A percentile compares a stretch with the other conserved stretches of the same genome.
Evolutionary conservation across 345 rosid species (phyloP).

Genomic region (Lagerstroemia speciosa): DNA sequence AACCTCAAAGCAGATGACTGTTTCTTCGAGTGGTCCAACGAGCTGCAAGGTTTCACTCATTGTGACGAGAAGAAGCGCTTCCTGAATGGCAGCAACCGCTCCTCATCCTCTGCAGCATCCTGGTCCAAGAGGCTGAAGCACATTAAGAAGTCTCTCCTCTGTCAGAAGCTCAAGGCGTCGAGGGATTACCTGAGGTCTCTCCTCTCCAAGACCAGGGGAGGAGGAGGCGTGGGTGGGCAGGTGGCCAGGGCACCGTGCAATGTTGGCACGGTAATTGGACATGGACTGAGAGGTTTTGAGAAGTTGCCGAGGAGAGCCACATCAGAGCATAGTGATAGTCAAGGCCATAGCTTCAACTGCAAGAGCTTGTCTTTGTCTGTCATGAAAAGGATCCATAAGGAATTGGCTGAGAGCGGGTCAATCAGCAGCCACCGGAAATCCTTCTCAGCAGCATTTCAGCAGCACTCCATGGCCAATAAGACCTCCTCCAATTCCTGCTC

Average conservation of each 20-base stretch:
- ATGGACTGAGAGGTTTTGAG: neutral
- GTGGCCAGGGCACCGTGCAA: constrained; percentile 28
- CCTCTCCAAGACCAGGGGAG: constrained; percentile 29
- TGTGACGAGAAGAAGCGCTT: constrained; percentile 8
- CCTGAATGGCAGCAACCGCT: neutral
- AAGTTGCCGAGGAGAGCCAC: neutral
- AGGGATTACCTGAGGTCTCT: constrained; percentile 53
- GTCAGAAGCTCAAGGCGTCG: constrained; percentile 58
- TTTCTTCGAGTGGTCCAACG: constrained; percentile 53
- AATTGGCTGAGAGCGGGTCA: constrained; percentile 22
- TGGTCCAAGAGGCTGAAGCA: constrained; percentile 44
- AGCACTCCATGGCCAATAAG: constrained; percentile 35
- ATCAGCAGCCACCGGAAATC: constrained; percentile 54
- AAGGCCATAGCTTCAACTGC: neutral
- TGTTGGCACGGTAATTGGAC: constrained; percentile 12
- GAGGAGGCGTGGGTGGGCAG: constrained; percentile 27
- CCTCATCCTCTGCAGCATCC: constrained; percentile 8
- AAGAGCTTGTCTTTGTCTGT: constrained; percentile 2
- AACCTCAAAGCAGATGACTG: constrained; percentile 35
- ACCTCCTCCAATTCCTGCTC: constrained; percentile 13
- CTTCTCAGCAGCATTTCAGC: constrained; percentile 67
- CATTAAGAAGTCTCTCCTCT: constrained; percentile 47
- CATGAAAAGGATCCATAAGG: constrained; percentile 19
- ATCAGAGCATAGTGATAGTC: neutral
- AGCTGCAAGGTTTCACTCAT: constrained; percentile 33